Conservation (phyloP, 2,329 filamentous ascomycete species). For the Gyromitra esculenta region DNA sequence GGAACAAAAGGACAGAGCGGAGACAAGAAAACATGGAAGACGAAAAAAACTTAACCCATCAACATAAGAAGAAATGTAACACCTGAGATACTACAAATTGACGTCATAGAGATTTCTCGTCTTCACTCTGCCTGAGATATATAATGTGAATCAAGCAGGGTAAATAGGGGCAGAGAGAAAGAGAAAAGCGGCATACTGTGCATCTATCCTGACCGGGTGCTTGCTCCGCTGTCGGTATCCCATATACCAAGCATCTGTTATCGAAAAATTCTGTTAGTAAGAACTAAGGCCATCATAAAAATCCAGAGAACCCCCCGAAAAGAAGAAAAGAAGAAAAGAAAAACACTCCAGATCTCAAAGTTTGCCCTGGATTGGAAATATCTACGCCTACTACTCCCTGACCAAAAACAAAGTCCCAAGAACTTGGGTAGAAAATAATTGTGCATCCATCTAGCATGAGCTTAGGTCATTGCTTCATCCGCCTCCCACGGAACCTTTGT, state of each 20-base stretch:
- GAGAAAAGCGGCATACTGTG: slow-evolving; percentile 8
- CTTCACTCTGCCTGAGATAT: slow-evolving; percentile 18
- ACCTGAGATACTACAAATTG: slow-evolving; percentile 39
- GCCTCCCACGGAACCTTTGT: slow-evolving; percentile 50
- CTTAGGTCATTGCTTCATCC: slow-evolving; percentile 51
- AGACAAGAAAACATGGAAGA: slow-evolving; percentile 14
- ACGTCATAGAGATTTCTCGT: slow-evolving; percentile 38
- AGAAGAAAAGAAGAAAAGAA: slow-evolving; percentile 34
- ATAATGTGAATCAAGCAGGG: slow-evolving; percentile 18
- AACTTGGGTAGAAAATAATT: slow-evolving; percentile 30
- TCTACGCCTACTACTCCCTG: slow-evolving; percentile 18
- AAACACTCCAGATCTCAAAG: slow-evolving; percentile 26
- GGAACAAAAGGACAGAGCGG: background rate
- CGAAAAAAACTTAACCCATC: slow-evolving; percentile 30
- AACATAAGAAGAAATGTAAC: slow-evolving; percentile 20
- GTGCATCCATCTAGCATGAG: background rate
- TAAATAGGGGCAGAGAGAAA: background rate
- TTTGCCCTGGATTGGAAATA: slow-evolving; percentile 14
- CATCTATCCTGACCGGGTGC: slow-evolving; percentile 10
- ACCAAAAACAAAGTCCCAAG: slow-evolving; percentile 25
- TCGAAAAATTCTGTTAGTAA: slow-evolving; percentile 24
- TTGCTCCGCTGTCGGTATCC: background rate
- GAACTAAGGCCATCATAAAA: slow-evolving; percentile 34
- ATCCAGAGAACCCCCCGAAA: slow-evolving; percentile 31
- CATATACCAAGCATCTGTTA: slow-evolving; percentile 11